Base-by-base conservation (phyloP, 495 filamentous ascomycete species). In the Talaromyces nanjingensis region DNA sequence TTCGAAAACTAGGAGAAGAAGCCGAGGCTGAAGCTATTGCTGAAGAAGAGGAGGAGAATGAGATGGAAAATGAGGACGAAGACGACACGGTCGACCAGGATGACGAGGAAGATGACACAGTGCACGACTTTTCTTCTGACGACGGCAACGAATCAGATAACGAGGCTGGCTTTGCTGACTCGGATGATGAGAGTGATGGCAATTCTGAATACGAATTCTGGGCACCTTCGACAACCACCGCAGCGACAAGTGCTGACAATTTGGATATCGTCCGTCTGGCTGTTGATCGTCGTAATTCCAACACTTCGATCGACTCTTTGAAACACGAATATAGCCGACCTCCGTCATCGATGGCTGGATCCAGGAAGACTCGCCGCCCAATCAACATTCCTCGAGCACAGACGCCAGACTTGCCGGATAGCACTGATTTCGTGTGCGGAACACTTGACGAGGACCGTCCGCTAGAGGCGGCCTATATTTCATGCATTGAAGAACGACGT, bases 381-480 rank as follows among this genome's bases (percentile, higher is more conserved):
- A 71, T 73, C 6, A 82, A 78, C 69, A 83, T 83, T 64, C 87
- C 91, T 70, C 89, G 88, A 34, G 82, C 89, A 54, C 81, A 81
- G 14, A 91, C 90, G 1, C 91, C 91, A 11, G 91, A 96, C 64
- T 77, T 98, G 7, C 94, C 94, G 9, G 94, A 98, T 74, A 96
- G 92, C 74, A 97, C 92, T 45, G 96, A 98, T 73, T 98, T 98
- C 70, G 94, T 98, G 25, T 97, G 94, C 70, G 94, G 94, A 58
- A 98, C 94, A 14, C 79, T 98, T 18, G 94, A 98, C 69, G 94
- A 98, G 72, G 94, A 98, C 71, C 88, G 91, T 59, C 89, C 91
- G n/a, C 74, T 98, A 45, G 94, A 98, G 72, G 89, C 90, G 64
- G 93, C 91, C 2, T 98, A 97, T 72, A 84, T 96, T 56, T 91